phyloP scores from a whole-genome alignment of 2,329 filamentous ascomycete species.

The Waltergamsia citrina region DNA sequence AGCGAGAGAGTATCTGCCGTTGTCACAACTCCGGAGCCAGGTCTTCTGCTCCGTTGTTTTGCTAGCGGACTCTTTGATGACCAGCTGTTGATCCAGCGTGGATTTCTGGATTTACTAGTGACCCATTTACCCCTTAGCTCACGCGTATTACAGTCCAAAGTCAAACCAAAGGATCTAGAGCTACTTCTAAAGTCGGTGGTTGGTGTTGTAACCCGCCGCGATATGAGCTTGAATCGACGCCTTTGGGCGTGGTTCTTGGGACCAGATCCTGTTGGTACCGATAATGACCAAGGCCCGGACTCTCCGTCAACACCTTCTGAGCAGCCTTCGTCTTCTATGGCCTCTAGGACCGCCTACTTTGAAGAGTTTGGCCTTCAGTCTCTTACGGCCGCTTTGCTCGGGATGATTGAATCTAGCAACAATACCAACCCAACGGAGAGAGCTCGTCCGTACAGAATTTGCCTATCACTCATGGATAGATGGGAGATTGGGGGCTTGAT shows the following conservation, averaged over 20 bases:
- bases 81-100: conserved; percentile 84
- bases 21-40: conserved; percentile 84
- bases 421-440: conserved; percentile 42
- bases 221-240: conserved; percentile 93
- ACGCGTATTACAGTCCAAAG: conserved; percentile 64
- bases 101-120: conserved; percentile 87
- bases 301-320: conserved; percentile 32
- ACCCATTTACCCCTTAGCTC: conserved; percentile 83
- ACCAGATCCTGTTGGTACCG: conserved; percentile 48
- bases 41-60: conserved; percentile 82
- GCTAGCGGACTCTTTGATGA: conserved; percentile 80
- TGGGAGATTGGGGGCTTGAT: conserved; percentile 94
- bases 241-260: conserved; percentile 96
- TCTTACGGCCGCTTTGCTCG: conserved; percentile 64
- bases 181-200: conserved; percentile 72
- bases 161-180: conserved; percentile 68
- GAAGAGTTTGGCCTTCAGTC: conserved; percentile 67
- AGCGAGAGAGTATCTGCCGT: conserved; percentile 46
- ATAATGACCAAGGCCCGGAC: conserved; percentile 37
- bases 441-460: conserved; percentile 82
- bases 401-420: conserved; percentile 54
- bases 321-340: conserved; percentile 33
- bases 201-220: conserved; percentile 79
- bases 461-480: conserved; percentile 91
- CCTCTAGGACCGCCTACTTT: conserved; percentile 71